A percentile compares a stretch with the other conserved stretches of the same genome.
These are phyloP conservation scores for Coccomyxa sp. DNA, from an alignment of 139 green algal species.

Conservation along the genomic window DNA sequence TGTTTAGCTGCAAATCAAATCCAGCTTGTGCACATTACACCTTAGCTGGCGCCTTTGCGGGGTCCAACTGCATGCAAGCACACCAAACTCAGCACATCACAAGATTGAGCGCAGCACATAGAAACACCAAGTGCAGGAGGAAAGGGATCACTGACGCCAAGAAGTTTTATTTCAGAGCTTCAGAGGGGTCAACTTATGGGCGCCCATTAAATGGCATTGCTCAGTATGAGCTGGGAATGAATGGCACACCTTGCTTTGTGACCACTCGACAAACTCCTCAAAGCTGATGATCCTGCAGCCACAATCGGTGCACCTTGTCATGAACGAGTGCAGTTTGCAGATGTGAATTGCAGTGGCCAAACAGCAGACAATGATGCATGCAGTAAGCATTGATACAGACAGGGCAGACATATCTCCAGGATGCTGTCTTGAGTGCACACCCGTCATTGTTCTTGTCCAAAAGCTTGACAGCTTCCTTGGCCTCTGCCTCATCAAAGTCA, in stretches of 20 bases:
- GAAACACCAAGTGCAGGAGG: background rate
- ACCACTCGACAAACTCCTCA: conserved; percentile 55
- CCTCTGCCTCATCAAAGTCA: conserved; percentile 45
- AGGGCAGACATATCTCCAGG: background rate
- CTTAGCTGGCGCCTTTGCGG: background rate
- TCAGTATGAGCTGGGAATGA: background rate
- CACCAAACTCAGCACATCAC: background rate
- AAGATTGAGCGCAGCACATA: background rate
- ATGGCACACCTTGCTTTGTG: conserved; percentile 21
- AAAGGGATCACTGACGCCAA: background rate
- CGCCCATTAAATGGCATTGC: background rate
- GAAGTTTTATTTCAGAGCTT: background rate
- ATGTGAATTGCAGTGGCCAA: background rate
- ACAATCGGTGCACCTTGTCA: background rate
- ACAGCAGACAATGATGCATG: background rate
- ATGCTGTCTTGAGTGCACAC: background rate
- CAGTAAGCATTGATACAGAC: no score
- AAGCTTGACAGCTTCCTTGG: conserved; percentile 50
- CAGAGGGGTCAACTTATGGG: background rate
- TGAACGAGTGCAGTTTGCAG: background rate
- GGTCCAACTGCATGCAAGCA: background rate
- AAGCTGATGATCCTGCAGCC: conserved; percentile 49
- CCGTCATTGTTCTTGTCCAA: conserved; percentile 53
- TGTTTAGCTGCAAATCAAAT: no score
- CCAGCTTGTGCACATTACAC: no score